Conservation (phyloP, 2,329 filamentous ascomycete genomes). For the Scytalidium lignicola region DNA sequence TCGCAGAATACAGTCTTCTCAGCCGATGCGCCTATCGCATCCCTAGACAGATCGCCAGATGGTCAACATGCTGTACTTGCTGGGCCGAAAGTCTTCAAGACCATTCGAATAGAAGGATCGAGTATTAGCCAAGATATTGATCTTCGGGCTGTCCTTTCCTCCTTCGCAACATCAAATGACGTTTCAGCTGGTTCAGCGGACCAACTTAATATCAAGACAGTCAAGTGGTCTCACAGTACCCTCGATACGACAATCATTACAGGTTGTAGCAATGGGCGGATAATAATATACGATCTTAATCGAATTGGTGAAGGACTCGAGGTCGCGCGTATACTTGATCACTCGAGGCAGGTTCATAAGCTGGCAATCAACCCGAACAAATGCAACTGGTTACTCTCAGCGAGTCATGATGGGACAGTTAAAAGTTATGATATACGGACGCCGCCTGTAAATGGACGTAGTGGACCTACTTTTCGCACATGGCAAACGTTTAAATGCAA, state of each 20-base stretch:
- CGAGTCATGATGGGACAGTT: slow-evolving; percentile 59
- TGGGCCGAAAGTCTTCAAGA: slow-evolving; percentile 58
- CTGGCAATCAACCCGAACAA: slow-evolving; percentile 58
- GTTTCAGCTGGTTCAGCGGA: slow-evolving; percentile 39
- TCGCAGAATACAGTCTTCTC: slow-evolving; percentile 52
- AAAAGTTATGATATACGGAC: slow-evolving; percentile 54
- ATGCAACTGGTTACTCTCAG: slow-evolving; percentile 53
- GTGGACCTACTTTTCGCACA: slow-evolving; percentile 39
- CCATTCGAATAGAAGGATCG: slow-evolving; percentile 43
- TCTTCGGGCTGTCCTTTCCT: slow-evolving; percentile 49
- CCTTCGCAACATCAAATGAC: slow-evolving; percentile 38
- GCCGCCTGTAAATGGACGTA: slow-evolving; percentile 40
- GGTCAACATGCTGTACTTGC: slow-evolving; percentile 51
- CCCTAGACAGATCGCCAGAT: slow-evolving; percentile 54
- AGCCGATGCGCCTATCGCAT: slow-evolving; percentile 48
- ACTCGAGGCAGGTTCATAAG: slow-evolving; percentile 58
- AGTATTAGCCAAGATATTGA: slow-evolving; percentile 52
- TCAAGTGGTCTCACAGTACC: slow-evolving; percentile 49
- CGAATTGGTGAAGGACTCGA: slow-evolving; percentile 39
- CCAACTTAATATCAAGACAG: slow-evolving; percentile 59
- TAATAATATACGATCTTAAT: slow-evolving; percentile 58
- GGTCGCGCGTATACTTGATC: slow-evolving; percentile 54
- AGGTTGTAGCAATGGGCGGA: slow-evolving; percentile 58
- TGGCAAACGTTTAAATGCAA: slow-evolving; percentile 33
- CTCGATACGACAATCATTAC: slow-evolving; percentile 52